These are phyloP conservation scores for Solidago caesia DNA, from an alignment of 129 eudicot genomes.

Conservation along the genomic window DNA sequence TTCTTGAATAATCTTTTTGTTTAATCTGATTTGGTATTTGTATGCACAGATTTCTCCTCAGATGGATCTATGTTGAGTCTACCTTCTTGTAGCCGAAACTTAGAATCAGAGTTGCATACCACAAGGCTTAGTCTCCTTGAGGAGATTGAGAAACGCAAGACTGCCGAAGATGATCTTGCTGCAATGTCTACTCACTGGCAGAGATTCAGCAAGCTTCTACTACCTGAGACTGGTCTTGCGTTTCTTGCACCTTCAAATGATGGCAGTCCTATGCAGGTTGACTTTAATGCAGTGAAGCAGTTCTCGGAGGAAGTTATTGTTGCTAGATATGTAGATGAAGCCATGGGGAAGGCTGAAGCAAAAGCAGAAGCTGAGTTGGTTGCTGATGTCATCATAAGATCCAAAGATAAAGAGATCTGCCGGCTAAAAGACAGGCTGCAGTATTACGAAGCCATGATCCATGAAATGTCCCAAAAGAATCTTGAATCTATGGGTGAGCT, in stretches of 20 bases:
- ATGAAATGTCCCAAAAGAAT: conserved; percentile 73
- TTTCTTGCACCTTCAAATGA: conserved; percentile 39
- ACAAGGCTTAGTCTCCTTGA: conserved; percentile 48
- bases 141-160: conserved; percentile 65
- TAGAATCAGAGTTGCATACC: conserved; percentile 53
- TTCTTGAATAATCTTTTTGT: neutral
- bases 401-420: conserved; percentile 63
- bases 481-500: conserved; percentile 63
- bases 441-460: conserved; percentile 67
- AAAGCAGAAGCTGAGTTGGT: conserved; percentile 62
- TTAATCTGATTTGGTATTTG: conserved; percentile 1
- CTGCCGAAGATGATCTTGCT: conserved; percentile 51
- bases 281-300: conserved; percentile 41
- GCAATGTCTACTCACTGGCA: conserved; percentile 53
- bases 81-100: conserved; percentile 36
- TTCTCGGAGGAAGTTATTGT: conserved; percentile 47
- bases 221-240: conserved; percentile 39
- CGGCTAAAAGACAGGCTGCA: conserved; percentile 60
- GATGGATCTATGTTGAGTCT: conserved; percentile 52
- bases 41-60: conserved; percentile 54
- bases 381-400: conserved; percentile 42
- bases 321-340: conserved; percentile 57
- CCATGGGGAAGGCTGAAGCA: conserved; percentile 60
- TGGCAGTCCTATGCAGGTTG: conserved; percentile 28
- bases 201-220: conserved; percentile 37